These are phyloP conservation scores for Mesembryanthemum crystallinum DNA, from an alignment of 148 eudicot genomes.

Conservation along the genomic window DNA sequence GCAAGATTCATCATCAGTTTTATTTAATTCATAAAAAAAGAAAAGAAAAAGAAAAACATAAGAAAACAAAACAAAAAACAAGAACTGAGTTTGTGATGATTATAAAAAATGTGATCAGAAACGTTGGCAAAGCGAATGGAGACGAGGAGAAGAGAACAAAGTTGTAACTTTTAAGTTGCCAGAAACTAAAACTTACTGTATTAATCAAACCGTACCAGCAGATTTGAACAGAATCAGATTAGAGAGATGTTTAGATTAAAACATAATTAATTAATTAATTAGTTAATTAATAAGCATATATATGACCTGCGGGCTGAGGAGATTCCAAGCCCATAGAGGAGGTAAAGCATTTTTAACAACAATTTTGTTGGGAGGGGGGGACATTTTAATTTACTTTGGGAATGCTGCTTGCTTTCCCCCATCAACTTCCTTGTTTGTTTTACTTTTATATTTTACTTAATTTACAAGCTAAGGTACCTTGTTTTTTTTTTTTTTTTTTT, in stretches of 20 bases:
- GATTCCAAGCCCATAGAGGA: slow-evolving; percentile 28
- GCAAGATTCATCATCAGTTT: slow-evolving; percentile 17
- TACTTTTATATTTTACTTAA: slow-evolving; percentile 11
- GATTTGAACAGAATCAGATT: not conserved
- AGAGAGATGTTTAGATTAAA: not conserved
- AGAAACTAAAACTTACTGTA: not conserved
- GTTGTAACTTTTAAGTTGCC: slow-evolving; percentile 34
- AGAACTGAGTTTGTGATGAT: no score
- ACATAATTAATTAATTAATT: not conserved
- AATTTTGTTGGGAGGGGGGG: slow-evolving; percentile 12
- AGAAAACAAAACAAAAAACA: no score
- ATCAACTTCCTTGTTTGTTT: slow-evolving; percentile 19
- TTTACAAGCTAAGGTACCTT: not conserved
- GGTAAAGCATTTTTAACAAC: slow-evolving; percentile 26
- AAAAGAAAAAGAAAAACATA: no score
- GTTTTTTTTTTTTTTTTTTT: not conserved
- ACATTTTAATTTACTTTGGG: slow-evolving; percentile 19
- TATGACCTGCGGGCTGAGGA: slow-evolving; percentile 27
- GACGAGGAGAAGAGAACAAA: slow-evolving; percentile 33
- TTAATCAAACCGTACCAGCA: not conserved
- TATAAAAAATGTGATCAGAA: slow-evolving; percentile 26
- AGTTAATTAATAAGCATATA: not conserved
- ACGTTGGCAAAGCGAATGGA: slow-evolving; percentile 30
- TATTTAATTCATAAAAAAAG: no score
- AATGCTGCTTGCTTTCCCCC: slow-evolving; percentile 21